Percentiles rank a stretch among this genome's conserved stretches.
Conservation (phyloP, 2,329 filamentous ascomycete genomes). For the Fusarium sp. region DNA sequence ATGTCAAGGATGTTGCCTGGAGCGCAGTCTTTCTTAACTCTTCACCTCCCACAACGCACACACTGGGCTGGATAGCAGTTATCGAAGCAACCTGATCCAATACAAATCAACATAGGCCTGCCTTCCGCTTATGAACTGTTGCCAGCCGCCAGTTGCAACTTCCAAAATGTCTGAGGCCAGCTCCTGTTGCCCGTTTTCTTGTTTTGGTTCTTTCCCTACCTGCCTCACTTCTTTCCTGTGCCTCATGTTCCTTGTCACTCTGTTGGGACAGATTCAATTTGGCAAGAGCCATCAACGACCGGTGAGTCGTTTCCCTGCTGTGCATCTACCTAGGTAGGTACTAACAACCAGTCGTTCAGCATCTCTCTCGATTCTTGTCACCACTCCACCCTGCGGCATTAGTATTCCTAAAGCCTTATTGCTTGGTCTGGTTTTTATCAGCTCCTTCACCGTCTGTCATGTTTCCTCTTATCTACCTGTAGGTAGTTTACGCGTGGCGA, state of each 20-base stretch:
- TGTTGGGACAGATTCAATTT: slow-evolving; percentile 9
- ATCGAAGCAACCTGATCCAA: not conserved
- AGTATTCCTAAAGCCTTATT: slow-evolving; percentile 19
- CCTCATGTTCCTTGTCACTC: slow-evolving; percentile 12
- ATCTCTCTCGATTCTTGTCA: slow-evolving; percentile 6
- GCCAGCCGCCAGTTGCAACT: slow-evolving; percentile 27
- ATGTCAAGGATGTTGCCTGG: slow-evolving; percentile 24
- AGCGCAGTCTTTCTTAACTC: slow-evolving; percentile 39
- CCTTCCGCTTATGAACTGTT: slow-evolving; percentile 22
- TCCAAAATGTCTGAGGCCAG: slow-evolving; percentile 31
- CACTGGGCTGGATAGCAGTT: not conserved
- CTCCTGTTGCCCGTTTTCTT: slow-evolving; percentile 3
- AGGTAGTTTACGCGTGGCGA: slow-evolving; percentile 9
- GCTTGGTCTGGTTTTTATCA: slow-evolving; percentile 15
- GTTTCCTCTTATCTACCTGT: slow-evolving; percentile 14
- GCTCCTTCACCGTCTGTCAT: slow-evolving; percentile 8
- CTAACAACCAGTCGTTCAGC: not conserved
- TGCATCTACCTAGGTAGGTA: not conserved
- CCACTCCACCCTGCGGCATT: slow-evolving; percentile 25
- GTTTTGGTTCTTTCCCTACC: slow-evolving; percentile 6
- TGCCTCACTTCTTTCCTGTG: slow-evolving; percentile 11
- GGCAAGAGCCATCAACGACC: slow-evolving; percentile 16
- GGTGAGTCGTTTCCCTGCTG: slow-evolving; percentile 18
- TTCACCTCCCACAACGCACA: slow-evolving; percentile 29
- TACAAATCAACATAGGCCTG: slow-evolving; percentile 19